These are phyloP conservation scores for Naegleria fowleri DNA, from an alignment of 208 protist genomes.

Conservation along the genomic window DNA sequence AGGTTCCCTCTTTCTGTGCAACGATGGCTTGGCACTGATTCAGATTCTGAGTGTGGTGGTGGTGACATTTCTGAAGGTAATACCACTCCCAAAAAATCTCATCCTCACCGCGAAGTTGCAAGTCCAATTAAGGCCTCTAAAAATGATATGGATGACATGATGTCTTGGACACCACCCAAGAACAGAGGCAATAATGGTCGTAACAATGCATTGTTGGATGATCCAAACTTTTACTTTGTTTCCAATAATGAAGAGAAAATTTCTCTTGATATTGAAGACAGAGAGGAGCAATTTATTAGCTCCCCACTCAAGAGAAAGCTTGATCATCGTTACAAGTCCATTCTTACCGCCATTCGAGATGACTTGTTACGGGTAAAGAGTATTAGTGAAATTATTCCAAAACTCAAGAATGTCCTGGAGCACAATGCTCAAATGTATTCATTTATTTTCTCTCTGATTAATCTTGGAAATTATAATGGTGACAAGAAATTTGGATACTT, in stretches of 20 bases:
- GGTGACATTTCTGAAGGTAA: neutral
- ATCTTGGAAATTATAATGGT: neutral
- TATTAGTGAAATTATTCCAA: neutral
- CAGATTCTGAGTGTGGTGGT: neutral
- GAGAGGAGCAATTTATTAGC: neutral
- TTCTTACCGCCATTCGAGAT: neutral
- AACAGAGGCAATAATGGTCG: neutral
- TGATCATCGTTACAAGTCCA: neutral
- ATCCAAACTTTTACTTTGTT: slow-evolving; percentile 4
- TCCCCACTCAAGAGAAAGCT: neutral
- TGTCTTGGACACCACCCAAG: neutral
- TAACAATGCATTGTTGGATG: neutral
- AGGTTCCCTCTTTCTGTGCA: neutral
- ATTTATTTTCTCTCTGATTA: neutral
- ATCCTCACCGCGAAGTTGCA: neutral
- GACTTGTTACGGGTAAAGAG: neutral
- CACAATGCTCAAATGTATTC: slow-evolving; percentile 6
- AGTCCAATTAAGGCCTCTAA: neutral
- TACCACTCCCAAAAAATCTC: neutral
- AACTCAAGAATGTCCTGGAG: neutral
- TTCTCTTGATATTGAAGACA: neutral
- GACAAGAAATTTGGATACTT: neutral
- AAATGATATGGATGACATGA: neutral
- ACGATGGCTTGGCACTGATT: neutral
- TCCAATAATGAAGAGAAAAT: neutral